Conservation (phyloP, 2,329 filamentous ascomycete genomes). For the Colletotrichum sp. region DNA sequence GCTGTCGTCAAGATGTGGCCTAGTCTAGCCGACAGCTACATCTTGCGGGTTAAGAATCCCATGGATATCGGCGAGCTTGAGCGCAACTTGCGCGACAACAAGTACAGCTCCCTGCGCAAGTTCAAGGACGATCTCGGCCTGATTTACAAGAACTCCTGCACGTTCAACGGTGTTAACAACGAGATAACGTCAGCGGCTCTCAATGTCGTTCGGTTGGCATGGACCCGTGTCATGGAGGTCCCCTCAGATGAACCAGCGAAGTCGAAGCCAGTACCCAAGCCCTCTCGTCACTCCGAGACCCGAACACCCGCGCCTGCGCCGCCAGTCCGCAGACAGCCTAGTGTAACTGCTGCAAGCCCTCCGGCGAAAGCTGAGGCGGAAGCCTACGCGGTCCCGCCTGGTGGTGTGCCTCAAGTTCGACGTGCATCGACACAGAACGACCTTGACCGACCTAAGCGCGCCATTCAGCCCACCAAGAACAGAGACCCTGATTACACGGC, state of each 20-base stretch:
- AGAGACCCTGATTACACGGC: conserved; percentile 89
- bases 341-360: conserved; percentile 37
- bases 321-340: conserved; percentile 33
- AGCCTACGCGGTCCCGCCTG: conserved; percentile 77
- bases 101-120: conserved; percentile 72
- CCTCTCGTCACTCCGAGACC: conserved; percentile 50
- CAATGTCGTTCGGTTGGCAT: conserved; percentile 61
- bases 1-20: conserved; percentile 82
- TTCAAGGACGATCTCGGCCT: conserved; percentile 78
- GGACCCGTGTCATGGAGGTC: conserved; percentile 49
- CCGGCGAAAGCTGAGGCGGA: conserved; percentile 35
- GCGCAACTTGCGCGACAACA: conserved; percentile 70
- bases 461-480: conserved; percentile 88
- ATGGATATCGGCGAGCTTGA: conserved; percentile 90
- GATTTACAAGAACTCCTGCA: conserved; percentile 78
- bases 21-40: conserved; percentile 75
- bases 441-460: conserved; percentile 84
- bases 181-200: conserved; percentile 66
- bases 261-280: conserved; percentile 55
- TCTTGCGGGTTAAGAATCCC: conserved; percentile 72
- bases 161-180: conserved; percentile 85
- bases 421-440: conserved; percentile 82
- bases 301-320: conserved; percentile 38
- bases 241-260: conserved; percentile 62
- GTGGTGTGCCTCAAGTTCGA: conserved; percentile 81